Percentiles rank a stretch among this genome's conserved stretches.
Evolutionary conservation across 83 land plant species (phyloP).

Genomic region (Diphasiastrum complanatum): DNA sequence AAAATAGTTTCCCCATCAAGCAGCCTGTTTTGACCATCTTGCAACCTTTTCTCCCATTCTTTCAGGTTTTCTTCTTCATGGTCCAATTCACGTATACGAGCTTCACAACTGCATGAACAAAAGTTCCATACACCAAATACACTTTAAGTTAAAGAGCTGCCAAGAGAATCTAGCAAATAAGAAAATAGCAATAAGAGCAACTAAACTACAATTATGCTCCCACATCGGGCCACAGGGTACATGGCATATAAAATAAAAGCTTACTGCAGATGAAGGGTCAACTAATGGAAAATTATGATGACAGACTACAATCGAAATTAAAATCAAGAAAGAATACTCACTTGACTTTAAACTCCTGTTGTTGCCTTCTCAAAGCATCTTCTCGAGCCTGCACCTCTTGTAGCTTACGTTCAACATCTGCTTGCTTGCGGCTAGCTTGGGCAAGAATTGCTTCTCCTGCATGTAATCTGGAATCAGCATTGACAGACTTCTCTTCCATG

Average conservation of each 20-base stretch:
- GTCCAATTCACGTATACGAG: constrained; percentile 45
- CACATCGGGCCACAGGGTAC: too few species aligned
- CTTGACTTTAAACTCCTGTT: constrained; percentile 51
- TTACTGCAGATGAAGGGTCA: not conserved
- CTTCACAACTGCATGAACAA: constrained; percentile 42
- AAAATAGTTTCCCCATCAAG: constrained; percentile 60
- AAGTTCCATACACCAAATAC: not conserved
- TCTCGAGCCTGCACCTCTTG: constrained; percentile 96
- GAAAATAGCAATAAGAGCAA: not conserved
- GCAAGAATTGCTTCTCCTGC: constrained; percentile 65
- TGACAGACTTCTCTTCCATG: constrained; percentile 49
- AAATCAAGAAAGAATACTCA: constrained; percentile 30
- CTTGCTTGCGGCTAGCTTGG: constrained; percentile 50
- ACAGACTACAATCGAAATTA: not conserved
- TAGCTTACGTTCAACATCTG: constrained; percentile 61
- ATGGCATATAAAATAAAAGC: too few species aligned
- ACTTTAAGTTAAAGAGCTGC: too few species aligned
- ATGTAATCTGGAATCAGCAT: constrained; percentile 60
- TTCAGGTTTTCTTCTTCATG: constrained; percentile 53
- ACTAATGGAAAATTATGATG: constrained; percentile 5
- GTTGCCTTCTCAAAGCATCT: constrained; percentile 77
- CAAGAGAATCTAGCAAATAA: not conserved
- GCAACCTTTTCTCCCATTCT: constrained; percentile 74
- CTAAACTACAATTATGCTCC: too few species aligned
- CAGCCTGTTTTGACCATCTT: constrained; percentile 74